These are phyloP conservation scores for Salix dunnii DNA, from an alignment of 345 rosid genomes.

Conservation along the genomic window DNA sequence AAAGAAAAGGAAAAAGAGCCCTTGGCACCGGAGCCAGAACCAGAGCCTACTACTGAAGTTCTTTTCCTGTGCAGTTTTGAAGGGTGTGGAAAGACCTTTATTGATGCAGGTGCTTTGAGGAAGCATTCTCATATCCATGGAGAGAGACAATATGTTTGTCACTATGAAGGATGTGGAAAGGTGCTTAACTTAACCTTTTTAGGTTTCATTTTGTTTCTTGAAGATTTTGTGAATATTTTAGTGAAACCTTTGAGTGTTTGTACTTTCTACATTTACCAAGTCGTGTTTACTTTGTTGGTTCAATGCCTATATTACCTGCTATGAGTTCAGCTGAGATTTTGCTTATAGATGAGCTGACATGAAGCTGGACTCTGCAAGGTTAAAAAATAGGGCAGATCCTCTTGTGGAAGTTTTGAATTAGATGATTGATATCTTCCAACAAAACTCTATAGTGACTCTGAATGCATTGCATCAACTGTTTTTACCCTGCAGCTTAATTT, in stretches of 20 bases:
- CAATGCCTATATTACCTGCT: neutral
- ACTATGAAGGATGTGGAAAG: slow-evolving; percentile 81
- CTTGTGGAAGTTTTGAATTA: no score
- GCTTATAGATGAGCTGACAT: no score
- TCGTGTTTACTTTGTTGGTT: neutral
- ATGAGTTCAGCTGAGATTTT: neutral
- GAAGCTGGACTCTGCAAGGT: no score
- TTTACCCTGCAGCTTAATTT: no score
- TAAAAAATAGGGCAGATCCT: no score
- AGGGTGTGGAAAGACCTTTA: slow-evolving; percentile 89
- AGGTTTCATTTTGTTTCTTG: neutral
- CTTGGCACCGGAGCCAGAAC: slow-evolving; percentile 72
- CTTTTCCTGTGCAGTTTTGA: slow-evolving; percentile 94
- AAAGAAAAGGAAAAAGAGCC: slow-evolving; percentile 69
- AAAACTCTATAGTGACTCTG: no score
- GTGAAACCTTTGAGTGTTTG: neutral
- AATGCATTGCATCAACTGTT: no score
- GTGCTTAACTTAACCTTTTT: slow-evolving; percentile 28
- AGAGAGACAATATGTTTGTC: slow-evolving; percentile 83
- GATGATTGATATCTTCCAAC: no score
- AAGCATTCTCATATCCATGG: slow-evolving; percentile 98
- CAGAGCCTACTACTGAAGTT: slow-evolving; percentile 93
- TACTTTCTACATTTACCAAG: neutral
- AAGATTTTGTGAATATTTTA: neutral
- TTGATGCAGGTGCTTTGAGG: slow-evolving; percentile 90